Conservation (phyloP, 768 basidiomycete species). For the Russula earlei region DNA sequence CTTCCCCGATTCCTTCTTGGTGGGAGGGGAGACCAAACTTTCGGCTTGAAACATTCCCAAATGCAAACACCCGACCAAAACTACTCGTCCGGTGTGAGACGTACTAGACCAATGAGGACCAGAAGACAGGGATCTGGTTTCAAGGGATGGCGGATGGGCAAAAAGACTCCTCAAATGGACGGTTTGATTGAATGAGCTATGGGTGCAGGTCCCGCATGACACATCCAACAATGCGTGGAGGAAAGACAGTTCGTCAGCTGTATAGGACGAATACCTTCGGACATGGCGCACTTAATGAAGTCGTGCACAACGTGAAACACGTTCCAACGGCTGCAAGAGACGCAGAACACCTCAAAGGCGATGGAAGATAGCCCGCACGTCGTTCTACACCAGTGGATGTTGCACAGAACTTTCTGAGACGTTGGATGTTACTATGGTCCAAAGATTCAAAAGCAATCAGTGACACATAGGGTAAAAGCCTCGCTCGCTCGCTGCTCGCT, state of each 20-base stretch:
- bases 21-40: background rate
- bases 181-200: background rate
- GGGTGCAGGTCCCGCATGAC: background rate
- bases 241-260: background rate
- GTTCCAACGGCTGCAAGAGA: background rate
- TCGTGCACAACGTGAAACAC: background rate
- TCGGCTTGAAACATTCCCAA: background rate
- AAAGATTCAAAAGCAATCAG: background rate
- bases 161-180: background rate
- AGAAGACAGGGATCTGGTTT: background rate
- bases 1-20: background rate
- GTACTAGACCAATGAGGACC: background rate
- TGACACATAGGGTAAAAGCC: background rate
- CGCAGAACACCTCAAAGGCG: background rate
- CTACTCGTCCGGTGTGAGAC: background rate
- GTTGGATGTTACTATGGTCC: background rate
- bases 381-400: background rate
- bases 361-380: too few relatives aligned
- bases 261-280: background rate
- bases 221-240: background rate
- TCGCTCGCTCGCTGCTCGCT: background rate
- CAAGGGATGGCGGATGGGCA: background rate
- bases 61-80: background rate
- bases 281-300: background rate
- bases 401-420: background rate